These are phyloP conservation scores for Simplicillium sp. DNA, from an alignment of 2,329 filamentous ascomycete species.

Conservation along the genomic window DNA sequence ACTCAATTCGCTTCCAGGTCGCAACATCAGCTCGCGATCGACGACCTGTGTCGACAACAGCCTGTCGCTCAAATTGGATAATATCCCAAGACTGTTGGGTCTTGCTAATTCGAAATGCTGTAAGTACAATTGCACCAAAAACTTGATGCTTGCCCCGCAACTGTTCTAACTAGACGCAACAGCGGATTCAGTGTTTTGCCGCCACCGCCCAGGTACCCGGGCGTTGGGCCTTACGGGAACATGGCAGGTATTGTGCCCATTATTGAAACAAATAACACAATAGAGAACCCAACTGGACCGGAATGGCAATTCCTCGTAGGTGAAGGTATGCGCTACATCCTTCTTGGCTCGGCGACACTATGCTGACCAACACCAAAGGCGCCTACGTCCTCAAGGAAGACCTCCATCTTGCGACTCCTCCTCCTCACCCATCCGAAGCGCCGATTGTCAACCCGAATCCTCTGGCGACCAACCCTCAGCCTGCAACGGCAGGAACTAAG, in stretches of 20 bases:
- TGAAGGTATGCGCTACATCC: conserved; percentile 55
- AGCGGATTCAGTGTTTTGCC: conserved; percentile 60
- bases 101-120: conserved; percentile 11
- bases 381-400: conserved; percentile 89
- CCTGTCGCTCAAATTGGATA: no score
- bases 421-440: conserved; percentile 89
- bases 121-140: conserved; percentile 9
- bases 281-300: conserved; percentile 69
- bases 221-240: conserved; percentile 60
- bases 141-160: conserved; percentile 2
- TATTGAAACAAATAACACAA: conserved; percentile 88
- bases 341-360: conserved; percentile 5
- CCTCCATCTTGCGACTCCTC: conserved; percentile 83
- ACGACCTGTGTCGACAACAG: no score
- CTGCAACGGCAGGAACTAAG: conserved; percentile 78
- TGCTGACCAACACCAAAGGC: conserved; percentile 39
- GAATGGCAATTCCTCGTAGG: conserved; percentile 89
- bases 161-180: neutral
- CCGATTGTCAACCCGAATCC: conserved; percentile 84
- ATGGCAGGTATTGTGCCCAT: conserved; percentile 61
- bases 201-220: conserved; percentile 76
- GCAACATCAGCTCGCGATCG: no score
- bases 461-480: conserved; percentile 72
- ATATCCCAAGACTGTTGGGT: no score
- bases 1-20: no score